Evolutionary conservation across 2,329 filamentous ascomycete species (phyloP).

Genomic region (Penicillium rolfsii): DNA sequence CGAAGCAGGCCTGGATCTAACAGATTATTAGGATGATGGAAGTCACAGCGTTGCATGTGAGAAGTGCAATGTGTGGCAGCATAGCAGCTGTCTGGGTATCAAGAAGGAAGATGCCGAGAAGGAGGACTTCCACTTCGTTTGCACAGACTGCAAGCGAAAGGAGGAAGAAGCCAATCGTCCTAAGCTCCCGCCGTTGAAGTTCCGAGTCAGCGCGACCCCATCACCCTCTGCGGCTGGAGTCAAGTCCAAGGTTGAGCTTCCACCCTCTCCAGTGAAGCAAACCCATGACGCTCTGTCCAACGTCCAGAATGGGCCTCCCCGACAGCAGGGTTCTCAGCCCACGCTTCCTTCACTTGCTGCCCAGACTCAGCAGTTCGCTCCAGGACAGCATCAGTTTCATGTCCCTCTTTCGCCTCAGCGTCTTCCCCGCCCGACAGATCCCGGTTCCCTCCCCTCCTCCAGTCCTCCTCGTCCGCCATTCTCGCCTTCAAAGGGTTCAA

Average conservation of each 20-base stretch:
- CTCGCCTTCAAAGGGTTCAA: slow-evolving; percentile 38
- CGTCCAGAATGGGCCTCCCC: slow-evolving; percentile 29
- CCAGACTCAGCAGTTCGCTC: neutral
- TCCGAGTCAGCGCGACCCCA: slow-evolving; percentile 56
- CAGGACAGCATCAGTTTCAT: slow-evolving; percentile 19
- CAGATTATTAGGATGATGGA: slow-evolving; percentile 71
- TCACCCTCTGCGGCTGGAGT: slow-evolving; percentile 42
- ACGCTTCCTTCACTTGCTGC: slow-evolving; percentile 16
- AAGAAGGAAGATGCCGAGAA: slow-evolving; percentile 76
- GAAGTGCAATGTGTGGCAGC: slow-evolving; percentile 93
- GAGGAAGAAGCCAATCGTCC: slow-evolving; percentile 64
- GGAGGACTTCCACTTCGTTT: slow-evolving; percentile 86
- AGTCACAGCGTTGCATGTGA: slow-evolving; percentile 94
- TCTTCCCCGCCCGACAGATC: slow-evolving; percentile 30
- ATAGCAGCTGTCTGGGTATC: slow-evolving; percentile 88
- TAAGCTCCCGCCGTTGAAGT: slow-evolving; percentile 65
- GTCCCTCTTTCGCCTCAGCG: slow-evolving; percentile 37
- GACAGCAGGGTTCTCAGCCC: slow-evolving; percentile 20
- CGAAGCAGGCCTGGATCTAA: slow-evolving; percentile 26
- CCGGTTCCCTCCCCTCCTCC: slow-evolving; percentile 25
- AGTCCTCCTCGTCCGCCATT: slow-evolving; percentile 37
- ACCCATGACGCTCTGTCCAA: slow-evolving; percentile 21
- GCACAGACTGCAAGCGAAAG: slow-evolving; percentile 72
- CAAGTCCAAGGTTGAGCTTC: slow-evolving; percentile 27
- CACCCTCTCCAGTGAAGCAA: slow-evolving; percentile 34